phyloP scores from a whole-genome alignment of 2,329 filamentous ascomycete species.

The Monilinia vaccinii-corymbosi region DNA sequence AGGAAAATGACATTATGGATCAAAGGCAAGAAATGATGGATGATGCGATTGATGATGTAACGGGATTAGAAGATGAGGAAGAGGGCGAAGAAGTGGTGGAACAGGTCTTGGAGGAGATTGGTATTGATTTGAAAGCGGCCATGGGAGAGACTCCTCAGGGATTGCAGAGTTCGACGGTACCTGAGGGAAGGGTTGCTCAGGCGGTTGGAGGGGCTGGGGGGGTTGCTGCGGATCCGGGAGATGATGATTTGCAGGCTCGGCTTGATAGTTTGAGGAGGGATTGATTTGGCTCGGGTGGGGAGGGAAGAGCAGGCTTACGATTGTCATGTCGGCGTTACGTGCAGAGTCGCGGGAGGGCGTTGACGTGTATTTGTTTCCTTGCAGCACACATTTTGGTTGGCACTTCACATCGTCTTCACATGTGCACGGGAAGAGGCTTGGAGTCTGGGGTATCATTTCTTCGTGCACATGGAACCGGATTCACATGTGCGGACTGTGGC shows the following conservation, averaged over 20 bases:
- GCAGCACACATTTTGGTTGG: neutral
- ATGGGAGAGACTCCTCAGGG: constrained; percentile 86
- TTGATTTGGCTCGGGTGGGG: neutral
- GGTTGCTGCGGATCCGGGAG: constrained; percentile 48
- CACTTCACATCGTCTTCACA: neutral
- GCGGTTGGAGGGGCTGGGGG: constrained; percentile 66
- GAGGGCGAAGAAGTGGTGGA: constrained; percentile 96
- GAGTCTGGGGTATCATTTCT: neutral
- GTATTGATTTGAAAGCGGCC: constrained; percentile 80
- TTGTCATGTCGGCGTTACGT: neutral
- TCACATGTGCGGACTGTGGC: neutral
- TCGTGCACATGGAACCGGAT: neutral
- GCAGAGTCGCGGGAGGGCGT: neutral
- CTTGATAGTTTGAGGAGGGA: constrained; percentile 62
- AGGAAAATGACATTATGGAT: constrained; percentile 99
- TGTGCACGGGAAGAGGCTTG: neutral
- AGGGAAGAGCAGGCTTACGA: neutral
- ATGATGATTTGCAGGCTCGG: constrained; percentile 89
- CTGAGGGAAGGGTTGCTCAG: constrained; percentile 75
- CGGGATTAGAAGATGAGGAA: constrained; percentile 81
- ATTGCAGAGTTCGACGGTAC: constrained; percentile 61
- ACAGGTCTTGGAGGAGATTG: constrained; percentile 93
- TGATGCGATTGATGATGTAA: constrained; percentile 94
- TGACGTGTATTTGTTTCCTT: neutral
- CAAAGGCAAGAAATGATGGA: constrained; percentile 99